phyloP scores from a whole-genome alignment of 441 rosid genomes.

The Metrosideros polymorpha region DNA sequence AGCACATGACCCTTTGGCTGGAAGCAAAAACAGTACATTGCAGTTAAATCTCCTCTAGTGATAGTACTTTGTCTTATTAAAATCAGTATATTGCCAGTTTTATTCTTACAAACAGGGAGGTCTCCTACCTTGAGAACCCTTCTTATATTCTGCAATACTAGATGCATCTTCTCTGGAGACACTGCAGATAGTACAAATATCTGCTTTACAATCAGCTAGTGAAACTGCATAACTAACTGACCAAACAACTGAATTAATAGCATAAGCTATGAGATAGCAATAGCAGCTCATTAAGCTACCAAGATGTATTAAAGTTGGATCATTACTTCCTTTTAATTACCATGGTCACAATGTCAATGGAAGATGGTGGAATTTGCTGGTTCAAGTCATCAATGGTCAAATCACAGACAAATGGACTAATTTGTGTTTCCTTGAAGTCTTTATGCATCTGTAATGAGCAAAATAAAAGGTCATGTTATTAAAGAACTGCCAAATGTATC shows the following conservation, averaged over 20 bases:
- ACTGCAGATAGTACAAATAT: constrained; percentile 94
- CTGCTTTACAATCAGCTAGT: constrained; percentile 62
- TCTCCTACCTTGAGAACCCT: constrained; percentile 69
- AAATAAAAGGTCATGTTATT: background rate
- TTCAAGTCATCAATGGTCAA: constrained; percentile 65
- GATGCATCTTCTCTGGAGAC: constrained; percentile 91
- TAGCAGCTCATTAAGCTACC: background rate
- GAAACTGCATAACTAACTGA: constrained; percentile 6
- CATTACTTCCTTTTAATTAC: constrained; percentile 28
- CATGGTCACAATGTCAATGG: constrained; percentile 88
- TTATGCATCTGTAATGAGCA: constrained; percentile 56
- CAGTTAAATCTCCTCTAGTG: background rate
- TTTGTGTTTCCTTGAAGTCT: constrained; percentile 51
- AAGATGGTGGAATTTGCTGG: constrained; percentile 61
- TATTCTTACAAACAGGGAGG: background rate
- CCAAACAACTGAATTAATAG: background rate
- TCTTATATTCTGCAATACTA: constrained; percentile 59
- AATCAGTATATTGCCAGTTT: background rate
- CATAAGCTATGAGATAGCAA: background rate
- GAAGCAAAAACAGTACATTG: constrained; percentile 2
- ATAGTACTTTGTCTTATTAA: background rate
- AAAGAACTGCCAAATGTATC: background rate
- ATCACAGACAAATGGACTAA: constrained; percentile 70
- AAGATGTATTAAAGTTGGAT: background rate
- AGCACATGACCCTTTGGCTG: constrained; percentile 81